Evolutionary conservation across 345 rosid species (phyloP).

Genomic region (Moricandia moricandioides): DNA sequence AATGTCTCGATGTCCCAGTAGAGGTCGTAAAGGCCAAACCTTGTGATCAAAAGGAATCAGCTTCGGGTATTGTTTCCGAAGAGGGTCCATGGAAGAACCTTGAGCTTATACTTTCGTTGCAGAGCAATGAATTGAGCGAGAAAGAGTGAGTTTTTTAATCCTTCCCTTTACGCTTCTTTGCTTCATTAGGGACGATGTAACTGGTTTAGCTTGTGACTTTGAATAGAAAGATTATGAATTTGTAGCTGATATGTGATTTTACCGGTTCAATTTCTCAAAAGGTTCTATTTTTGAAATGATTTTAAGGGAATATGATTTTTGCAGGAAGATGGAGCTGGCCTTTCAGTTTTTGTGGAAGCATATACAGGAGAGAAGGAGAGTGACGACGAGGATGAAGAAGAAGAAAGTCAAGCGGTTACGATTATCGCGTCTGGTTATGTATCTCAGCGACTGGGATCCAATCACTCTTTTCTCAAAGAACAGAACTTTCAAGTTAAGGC

Average conservation of each 20-base stretch:
- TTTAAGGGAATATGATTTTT: constrained; percentile 8
- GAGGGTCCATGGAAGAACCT: constrained; percentile 71
- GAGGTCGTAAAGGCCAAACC: constrained; percentile 24
- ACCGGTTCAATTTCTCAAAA: not conserved
- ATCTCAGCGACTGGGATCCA: constrained; percentile 84
- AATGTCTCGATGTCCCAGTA: constrained; percentile 17
- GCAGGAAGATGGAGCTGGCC: constrained; percentile 84
- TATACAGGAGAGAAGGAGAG: constrained; percentile 23
- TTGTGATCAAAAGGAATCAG: constrained; percentile 8
- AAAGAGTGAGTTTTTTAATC: constrained; percentile 47
- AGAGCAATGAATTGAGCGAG: constrained; percentile 45
- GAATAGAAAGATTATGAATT: not conserved
- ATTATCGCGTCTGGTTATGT: constrained; percentile 52
- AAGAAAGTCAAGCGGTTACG: constrained; percentile 58
- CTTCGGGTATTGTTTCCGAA: constrained; percentile 22
- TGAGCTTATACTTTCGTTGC: constrained; percentile 57
- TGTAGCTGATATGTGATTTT: not conserved
- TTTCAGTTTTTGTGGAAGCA: constrained; percentile 46
- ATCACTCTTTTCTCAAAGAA: constrained; percentile 48
- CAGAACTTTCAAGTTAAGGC: constrained; percentile 40
- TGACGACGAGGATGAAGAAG: constrained; percentile 50
- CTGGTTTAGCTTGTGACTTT: not conserved
- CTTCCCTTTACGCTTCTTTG: not conserved
- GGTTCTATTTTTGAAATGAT: not conserved
- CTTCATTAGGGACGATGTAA: not conserved